phyloP scores from a whole-genome alignment of 140 eudicot species.

The Anethum foeniculum region DNA sequence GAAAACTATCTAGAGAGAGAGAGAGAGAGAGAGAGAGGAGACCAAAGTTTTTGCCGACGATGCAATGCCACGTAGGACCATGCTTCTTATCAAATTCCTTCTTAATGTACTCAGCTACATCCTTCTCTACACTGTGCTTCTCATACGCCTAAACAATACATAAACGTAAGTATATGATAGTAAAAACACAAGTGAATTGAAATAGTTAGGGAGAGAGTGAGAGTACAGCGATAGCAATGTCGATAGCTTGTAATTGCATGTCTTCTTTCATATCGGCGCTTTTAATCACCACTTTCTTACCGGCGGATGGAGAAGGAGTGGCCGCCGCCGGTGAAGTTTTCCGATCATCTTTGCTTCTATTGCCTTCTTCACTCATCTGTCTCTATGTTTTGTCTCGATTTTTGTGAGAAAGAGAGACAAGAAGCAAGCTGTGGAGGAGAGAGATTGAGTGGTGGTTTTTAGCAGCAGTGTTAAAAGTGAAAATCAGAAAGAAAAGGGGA shows the following conservation, averaged over 20 bases:
- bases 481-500: too few species aligned
- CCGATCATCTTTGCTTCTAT: constrained; percentile 38
- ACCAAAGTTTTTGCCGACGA: constrained; percentile 97
- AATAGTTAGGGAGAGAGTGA: background rate
- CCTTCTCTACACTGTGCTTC: constrained; percentile 89
- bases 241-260: constrained; percentile 75
- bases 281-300: constrained; percentile 51
- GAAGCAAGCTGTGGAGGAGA: background rate
- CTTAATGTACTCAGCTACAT: constrained; percentile 85
- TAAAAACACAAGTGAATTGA: background rate
- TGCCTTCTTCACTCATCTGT: constrained; percentile 63
- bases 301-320: constrained; percentile 20
- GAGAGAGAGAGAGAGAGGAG: constrained; percentile 15
- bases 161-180: background rate
- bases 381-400: background rate
- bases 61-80: constrained; percentile 99
- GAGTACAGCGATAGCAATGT: constrained; percentile 66
- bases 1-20: background rate
- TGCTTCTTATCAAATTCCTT: constrained; percentile 86
- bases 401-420: background rate
- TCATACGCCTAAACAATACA: constrained; percentile 62
- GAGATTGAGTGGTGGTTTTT: background rate
- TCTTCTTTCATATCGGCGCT: constrained; percentile 94
- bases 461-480: background rate
- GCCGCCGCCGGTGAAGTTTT: constrained; percentile 42